Conservation (phyloP, 2,329 filamentous ascomycete genomes). For the Venturia carpophila region DNA sequence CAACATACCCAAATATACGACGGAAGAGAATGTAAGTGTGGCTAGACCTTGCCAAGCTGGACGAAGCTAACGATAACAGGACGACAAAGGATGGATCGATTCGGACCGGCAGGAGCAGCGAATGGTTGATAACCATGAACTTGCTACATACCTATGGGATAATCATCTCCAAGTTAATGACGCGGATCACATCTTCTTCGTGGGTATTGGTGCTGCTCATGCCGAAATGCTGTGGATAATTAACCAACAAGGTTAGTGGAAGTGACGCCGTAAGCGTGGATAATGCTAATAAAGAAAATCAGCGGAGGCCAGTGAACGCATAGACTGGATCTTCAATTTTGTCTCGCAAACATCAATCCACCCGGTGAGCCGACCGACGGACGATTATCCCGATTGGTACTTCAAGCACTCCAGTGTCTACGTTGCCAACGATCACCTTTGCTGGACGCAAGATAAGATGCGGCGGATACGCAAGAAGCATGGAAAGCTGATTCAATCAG, state of each 20-base stretch:
- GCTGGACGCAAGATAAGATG: conserved; percentile 58
- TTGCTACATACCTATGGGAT: conserved; percentile 88
- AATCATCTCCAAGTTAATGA: conserved; percentile 74
- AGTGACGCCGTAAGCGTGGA: too few relatives aligned
- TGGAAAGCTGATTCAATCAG: conserved; percentile 44
- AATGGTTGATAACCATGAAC: conserved; percentile 50
- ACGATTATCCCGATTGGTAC: conserved; percentile 78
- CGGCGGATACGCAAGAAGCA: conserved; percentile 51
- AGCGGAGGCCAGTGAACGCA: conserved; percentile 2
- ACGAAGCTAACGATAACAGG: conserved; percentile 16
- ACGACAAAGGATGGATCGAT: conserved; percentile 26
- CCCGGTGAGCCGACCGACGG: conserved; percentile 55
- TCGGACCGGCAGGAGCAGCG: conserved; percentile 31
- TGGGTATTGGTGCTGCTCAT: conserved; percentile 76
- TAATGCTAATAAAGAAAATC: not conserved
- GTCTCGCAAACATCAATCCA: conserved; percentile 66
- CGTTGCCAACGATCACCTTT: conserved; percentile 64
- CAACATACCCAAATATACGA: conserved; percentile 75
- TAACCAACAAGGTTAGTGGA: not conserved
- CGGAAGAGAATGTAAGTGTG: conserved; percentile 50
- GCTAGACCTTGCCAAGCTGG: not conserved
- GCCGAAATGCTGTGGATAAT: conserved; percentile 9
- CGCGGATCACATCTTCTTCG: conserved; percentile 67
- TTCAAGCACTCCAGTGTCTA: conserved; percentile 72
- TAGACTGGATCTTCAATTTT: conserved; percentile 72